Evolutionary conservation across 805 yeast genomes (phyloP), one percentile per base, ranked within the genome.

Genomic region (Blastobotrys peoriensis): DNA sequence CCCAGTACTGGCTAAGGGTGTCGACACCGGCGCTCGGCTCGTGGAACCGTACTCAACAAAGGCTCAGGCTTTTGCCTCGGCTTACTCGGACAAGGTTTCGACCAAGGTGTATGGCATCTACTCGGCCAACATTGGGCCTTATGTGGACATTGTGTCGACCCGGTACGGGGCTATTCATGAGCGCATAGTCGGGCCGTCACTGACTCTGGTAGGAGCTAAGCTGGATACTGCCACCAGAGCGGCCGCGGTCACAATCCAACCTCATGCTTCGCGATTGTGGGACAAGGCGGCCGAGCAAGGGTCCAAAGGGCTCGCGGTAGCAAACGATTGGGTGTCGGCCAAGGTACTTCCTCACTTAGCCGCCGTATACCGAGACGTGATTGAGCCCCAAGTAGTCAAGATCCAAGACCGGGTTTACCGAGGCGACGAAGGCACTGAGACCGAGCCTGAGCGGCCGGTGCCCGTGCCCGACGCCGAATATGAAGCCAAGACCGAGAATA

Each of bases 371-470:
- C 43, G 42, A 13, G 45, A 50, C 33, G 38, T 43, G 5, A 45
- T 58, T 22, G 58, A 58, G 45, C 60, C 61, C 2, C 60, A 56
- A 40, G 22, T 57, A 2, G 28, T 38, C 34, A 56, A 55, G 44
- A 55, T 58, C 35, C 48, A 42, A 34, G 51, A 52, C 28, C 50
- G 58, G 5, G 42, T 57, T 3, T 38, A 38, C 17, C 43, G 44
- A 5, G 44, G 10, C 33, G 4, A 28, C 13, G 33, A 27, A n/a
- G 38, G 23, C 18, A 15, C 25, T 3, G 15, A 42, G 13, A 13
- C 17, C 10, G 43, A 16, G 3, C 19, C 44, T n/a, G 36, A 21
- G 18, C n/a, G n/a, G n/a, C n/a, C n/a, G 23, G 27, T 2, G n/a
- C 10, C 43, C n/a, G 13, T 18, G 5, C 33, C 46, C 18, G 33